These are phyloP conservation scores for Metarhizium brunneum DNA, from an alignment of 2,329 filamentous ascomycete species.

Conservation along the genomic window DNA sequence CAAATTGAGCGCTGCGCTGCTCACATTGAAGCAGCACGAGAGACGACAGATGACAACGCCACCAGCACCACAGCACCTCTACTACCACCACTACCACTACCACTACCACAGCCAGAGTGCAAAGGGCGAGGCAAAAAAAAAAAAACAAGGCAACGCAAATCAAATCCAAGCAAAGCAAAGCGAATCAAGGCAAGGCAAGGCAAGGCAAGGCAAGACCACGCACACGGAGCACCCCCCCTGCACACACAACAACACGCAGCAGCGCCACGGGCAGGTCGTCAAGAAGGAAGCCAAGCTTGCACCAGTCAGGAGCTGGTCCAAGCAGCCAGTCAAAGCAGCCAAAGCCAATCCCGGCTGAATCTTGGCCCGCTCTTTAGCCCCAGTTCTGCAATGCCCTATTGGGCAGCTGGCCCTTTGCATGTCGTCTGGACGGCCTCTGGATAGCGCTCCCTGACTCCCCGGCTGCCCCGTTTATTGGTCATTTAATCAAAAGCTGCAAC, in stretches of 20 bases:
- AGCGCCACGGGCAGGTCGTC: background rate
- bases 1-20: background rate
- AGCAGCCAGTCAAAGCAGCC: conserved; percentile 8
- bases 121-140: background rate
- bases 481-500: conserved; percentile 38
- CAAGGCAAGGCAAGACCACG: background rate
- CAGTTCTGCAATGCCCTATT: conserved; percentile 39
- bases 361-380: conserved; percentile 35
- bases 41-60: background rate
- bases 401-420: conserved; percentile 31
- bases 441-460: conserved; percentile 24
- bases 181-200: background rate
- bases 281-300: conserved; percentile 7
- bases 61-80: background rate
- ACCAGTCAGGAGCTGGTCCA: background rate
- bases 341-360: conserved; percentile 25
- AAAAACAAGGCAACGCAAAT: background rate
- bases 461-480: conserved; percentile 36
- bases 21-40: background rate
- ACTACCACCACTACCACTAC: no score
- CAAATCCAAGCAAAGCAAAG: background rate
- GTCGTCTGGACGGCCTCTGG: conserved; percentile 8
- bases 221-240: background rate
- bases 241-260: conserved; percentile 12
- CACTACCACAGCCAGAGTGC: no score